phyloP scores from a whole-genome alignment of 306 rosid genomes.

The Alnus glutinosa region DNA sequence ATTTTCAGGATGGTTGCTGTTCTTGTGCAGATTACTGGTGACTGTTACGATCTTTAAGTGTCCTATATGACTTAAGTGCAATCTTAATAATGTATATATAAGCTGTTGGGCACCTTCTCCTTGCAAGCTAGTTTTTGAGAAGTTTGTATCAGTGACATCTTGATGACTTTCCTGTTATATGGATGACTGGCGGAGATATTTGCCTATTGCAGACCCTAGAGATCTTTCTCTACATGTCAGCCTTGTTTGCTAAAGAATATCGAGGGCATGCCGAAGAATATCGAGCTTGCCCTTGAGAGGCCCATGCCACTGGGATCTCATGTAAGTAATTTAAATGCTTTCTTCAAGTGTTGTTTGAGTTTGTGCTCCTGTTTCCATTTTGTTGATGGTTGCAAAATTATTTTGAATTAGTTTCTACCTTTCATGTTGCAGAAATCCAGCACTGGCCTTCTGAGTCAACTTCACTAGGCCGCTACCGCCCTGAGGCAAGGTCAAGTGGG shows the following conservation, averaged over 20 bases:
- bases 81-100: too few species aligned
- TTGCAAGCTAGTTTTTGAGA: too few species aligned
- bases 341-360: background rate
- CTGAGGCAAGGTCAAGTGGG: background rate
- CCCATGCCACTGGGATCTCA: too few species aligned
- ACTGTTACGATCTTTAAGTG: too few species aligned
- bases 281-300: background rate
- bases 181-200: background rate
- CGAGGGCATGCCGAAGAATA: background rate
- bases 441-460: background rate
- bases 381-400: background rate
- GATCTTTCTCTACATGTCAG: background rate
- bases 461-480: background rate
- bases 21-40: constrained; percentile 37
- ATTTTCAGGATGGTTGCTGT: constrained; percentile 32
- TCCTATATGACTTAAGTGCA: too few species aligned
- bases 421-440: background rate
- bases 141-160: background rate
- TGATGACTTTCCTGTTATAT: background rate
- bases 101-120: too few species aligned
- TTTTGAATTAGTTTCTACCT: background rate
- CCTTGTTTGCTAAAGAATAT: background rate
- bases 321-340: background rate
- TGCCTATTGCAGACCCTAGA: background rate
- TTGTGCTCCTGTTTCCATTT: background rate